Conservation (phyloP, 257 asterid genomes). For the Fraxinus anomala region DNA sequence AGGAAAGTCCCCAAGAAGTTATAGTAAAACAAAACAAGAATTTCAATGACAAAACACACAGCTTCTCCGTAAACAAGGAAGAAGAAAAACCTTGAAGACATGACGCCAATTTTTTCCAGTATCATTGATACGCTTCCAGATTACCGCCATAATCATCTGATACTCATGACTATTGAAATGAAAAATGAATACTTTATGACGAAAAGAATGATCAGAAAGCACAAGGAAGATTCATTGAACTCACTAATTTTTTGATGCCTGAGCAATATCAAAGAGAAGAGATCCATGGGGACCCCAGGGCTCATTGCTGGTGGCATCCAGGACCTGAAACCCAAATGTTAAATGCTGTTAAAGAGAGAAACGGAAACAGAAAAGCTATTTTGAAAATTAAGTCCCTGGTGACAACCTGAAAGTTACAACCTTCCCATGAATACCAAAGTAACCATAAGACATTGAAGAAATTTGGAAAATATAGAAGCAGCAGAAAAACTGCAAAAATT, state of each 20-base stretch:
- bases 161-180: conserved; percentile 68
- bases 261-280: conserved; percentile 89
- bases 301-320: conserved; percentile 97
- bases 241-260: conserved; percentile 82
- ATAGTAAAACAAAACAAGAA: not conserved
- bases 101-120: conserved; percentile 98
- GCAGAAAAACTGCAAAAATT: not conserved
- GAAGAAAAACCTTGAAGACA: conserved; percentile 78
- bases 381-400: not conserved
- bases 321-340: conserved; percentile 59
- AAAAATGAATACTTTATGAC: conserved; percentile 25
- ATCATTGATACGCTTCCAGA: conserved; percentile 96
- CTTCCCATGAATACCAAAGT: not conserved
- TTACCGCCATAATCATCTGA: conserved; percentile 87
- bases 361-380: conserved; percentile 17
- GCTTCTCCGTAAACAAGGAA: not conserved
- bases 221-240: conserved; percentile 24
- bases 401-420: not conserved
- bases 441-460: not conserved
- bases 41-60: not conserved
- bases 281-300: conserved; percentile 99
- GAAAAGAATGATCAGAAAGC: not conserved
- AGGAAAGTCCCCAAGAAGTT: not conserved
- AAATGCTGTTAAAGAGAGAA: not conserved
- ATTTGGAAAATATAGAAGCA: not conserved